Evolutionary conservation across 768 basidiomycete genomes (phyloP).

Genomic region (Hebeloma cylindrosporum): DNA sequence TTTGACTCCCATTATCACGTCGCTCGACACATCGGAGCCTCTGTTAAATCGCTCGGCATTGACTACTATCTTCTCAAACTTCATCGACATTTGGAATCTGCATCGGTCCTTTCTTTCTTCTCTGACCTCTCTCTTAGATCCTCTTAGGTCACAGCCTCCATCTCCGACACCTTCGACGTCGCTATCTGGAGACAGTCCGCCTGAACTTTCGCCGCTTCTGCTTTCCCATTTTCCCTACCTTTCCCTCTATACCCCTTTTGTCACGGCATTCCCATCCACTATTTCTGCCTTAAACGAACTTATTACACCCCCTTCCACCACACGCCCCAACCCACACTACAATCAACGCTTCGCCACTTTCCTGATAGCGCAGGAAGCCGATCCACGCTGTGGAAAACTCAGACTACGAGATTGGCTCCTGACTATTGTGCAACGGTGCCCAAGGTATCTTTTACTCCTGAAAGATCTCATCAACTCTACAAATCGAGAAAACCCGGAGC

Average conservation of each 20-base stretch:
- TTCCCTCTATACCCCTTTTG: slow-evolving; percentile 82
- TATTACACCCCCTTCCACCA: slow-evolving; percentile 42
- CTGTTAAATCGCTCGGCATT: slow-evolving; percentile 69
- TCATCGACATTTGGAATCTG: slow-evolving; percentile 89
- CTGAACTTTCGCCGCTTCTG: slow-evolving; percentile 45
- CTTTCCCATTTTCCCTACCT: slow-evolving; percentile 86
- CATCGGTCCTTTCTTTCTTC: slow-evolving; percentile 73
- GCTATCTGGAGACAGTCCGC: slow-evolving; percentile 15
- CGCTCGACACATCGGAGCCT: slow-evolving; percentile 66
- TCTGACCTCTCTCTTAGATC: slow-evolving; percentile 44
- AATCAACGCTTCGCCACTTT: slow-evolving; percentile 62
- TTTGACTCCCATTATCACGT: slow-evolving; percentile 72
- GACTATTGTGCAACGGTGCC: slow-evolving; percentile 85
- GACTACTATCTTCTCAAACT: slow-evolving; percentile 80
- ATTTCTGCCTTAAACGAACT: slow-evolving; percentile 58
- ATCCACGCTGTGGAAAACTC: slow-evolving; percentile 70
- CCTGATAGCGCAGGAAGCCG: slow-evolving; percentile 61
- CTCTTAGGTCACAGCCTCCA: slow-evolving; percentile 21
- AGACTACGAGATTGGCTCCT: slow-evolving; percentile 84
- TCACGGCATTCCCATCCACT: slow-evolving; percentile 73
- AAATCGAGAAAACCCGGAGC: slow-evolving; percentile 64
- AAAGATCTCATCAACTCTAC: slow-evolving; percentile 79
- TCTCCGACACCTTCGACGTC: slow-evolving; percentile 7
- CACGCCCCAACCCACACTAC: slow-evolving; percentile 40
- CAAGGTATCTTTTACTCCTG: slow-evolving; percentile 79